These are phyloP conservation scores for Hypoxylon trugodes DNA, from an alignment of 495 filamentous ascomycete species.

Conservation along the genomic window DNA sequence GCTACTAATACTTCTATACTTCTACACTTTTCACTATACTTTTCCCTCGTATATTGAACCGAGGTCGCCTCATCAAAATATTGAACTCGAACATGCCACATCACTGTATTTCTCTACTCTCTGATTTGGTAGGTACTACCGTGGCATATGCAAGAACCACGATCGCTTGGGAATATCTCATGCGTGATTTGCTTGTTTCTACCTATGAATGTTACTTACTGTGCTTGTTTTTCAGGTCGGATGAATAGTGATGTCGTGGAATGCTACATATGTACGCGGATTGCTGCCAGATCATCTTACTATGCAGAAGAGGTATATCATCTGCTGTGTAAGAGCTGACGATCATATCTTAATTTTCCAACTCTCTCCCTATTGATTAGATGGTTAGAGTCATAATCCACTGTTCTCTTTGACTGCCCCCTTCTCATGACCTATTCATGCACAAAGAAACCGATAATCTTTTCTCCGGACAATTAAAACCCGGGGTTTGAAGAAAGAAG, in stretches of 20 bases:
- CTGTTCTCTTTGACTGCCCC: slow-evolving; percentile 2
- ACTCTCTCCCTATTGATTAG: background rate
- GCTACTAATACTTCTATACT: too few relatives aligned
- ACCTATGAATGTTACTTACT: background rate
- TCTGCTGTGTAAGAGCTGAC: background rate
- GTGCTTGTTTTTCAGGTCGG: slow-evolving; percentile 8
- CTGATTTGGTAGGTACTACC: background rate
- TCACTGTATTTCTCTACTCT: background rate
- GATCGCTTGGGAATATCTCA: slow-evolving; percentile 3
- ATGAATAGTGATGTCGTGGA: slow-evolving; percentile 18
- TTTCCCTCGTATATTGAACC: slow-evolving; percentile 8
- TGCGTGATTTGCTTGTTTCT: slow-evolving; percentile 2
- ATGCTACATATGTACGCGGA: slow-evolving; percentile 14
- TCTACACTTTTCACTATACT: too few relatives aligned
- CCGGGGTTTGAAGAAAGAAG: background rate
- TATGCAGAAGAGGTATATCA: slow-evolving; percentile 5
- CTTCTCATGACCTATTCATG: background rate
- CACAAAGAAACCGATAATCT: too few relatives aligned
- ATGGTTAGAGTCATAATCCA: too few relatives aligned
- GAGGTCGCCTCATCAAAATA: slow-evolving; percentile 14
- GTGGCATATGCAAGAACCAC: background rate
- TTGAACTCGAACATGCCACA: slow-evolving; percentile 9
- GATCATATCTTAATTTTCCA: background rate
- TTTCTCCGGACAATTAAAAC: too few relatives aligned
- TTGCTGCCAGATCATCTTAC: slow-evolving; percentile 16